Base-by-base conservation (phyloP, 768 basidiomycete species). In the Dioszegia hungarica region DNA sequence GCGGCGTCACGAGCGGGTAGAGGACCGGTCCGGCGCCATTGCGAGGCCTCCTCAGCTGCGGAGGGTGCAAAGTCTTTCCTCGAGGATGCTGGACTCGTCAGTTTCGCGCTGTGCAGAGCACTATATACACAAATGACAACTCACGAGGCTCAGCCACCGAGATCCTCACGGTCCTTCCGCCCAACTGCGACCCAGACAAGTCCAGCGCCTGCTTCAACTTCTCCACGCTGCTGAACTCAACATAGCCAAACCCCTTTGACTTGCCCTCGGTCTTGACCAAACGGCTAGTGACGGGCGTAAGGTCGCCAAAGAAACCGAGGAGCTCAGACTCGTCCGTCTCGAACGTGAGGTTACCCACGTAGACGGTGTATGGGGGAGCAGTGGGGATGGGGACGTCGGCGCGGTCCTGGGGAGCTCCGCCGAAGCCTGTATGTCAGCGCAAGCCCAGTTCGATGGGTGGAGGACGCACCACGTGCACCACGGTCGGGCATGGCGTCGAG, bases 381-480 rank as follows among this genome's bases (percentile, higher is more conserved):
- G 89, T 88, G 14, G 95, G 95, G n/a, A 98, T 77, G n/a, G 94
- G 92, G 19, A 98, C 80, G 74, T 98, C 93, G 72, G 94, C 92
- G 55, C 91, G 83, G 43, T 83, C 82, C 61, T 87, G 81, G 15
- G 70, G 64, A 9, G 54, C 67, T 31, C 68, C 64, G n/a, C 61
- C 33, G 62, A 62, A 68, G 31, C 62, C 57, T 54, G 59, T 10
- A 43, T 50, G 27, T 55, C 56, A 59, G 34, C 24, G n/a, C n/a
- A n/a, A n/a, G n/a, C 5, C 17, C 37, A 39, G 17, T 12, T 22
- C 15, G 51, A 28, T n/a, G 19, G 34, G 29, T 14, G 5, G 8
- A 31, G 28, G 34, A 14, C 6, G 19, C 12, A 36, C 54, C 5
- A 46, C 69, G 56, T 10, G 62, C 39, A 19, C 38, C 62, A 12